Evolutionary conservation across 2,329 filamentous ascomycete genomes (phyloP).

Genomic region (Seiridium unicorne): DNA sequence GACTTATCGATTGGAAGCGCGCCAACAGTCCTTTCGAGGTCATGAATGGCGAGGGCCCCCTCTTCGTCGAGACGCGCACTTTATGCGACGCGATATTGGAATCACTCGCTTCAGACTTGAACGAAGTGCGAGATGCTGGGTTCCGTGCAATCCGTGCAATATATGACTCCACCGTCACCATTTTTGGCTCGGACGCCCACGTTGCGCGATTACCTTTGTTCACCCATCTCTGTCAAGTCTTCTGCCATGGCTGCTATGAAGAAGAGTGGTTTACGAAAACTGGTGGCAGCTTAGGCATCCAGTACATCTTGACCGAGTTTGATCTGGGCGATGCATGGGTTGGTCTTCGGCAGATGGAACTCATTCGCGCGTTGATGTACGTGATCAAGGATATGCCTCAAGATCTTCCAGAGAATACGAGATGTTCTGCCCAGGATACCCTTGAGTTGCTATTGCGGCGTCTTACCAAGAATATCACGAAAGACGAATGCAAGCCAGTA

Average conservation of each 20-base stretch:
- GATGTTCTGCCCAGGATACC: conserved; percentile 78
- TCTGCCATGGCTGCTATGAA: conserved; percentile 93
- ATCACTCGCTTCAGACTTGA: conserved; percentile 81
- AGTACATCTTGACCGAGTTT: conserved; percentile 80
- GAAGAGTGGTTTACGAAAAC: conserved; percentile 99
- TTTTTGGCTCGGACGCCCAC: conserved; percentile 73
- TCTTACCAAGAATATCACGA: conserved; percentile 76
- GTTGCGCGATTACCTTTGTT: conserved; percentile 83
- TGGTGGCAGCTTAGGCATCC: conserved; percentile 87
- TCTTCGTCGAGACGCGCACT: conserved; percentile 82
- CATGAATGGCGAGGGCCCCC: conserved; percentile 78
- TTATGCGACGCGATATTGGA: conserved; percentile 89
- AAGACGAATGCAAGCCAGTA: conserved; percentile 64
- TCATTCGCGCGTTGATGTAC: conserved; percentile 88
- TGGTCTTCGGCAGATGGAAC: conserved; percentile 77
- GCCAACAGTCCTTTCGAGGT: conserved; percentile 79
- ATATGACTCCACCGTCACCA: conserved; percentile 70
- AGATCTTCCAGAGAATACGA: conserved; percentile 87
- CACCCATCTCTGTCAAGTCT: conserved; percentile 74
- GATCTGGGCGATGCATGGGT: conserved; percentile 85
- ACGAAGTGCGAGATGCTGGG: conserved; percentile 77
- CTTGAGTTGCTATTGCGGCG: conserved; percentile 75
- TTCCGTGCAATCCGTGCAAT: conserved; percentile 76
- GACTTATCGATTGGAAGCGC: conserved; percentile 79
- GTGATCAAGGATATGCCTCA: conserved; percentile 98